Percentiles rank a stretch among this genome's conserved stretches.
Conservation (phyloP, 2,329 filamentous ascomycete species). For the Nemania abortiva region DNA sequence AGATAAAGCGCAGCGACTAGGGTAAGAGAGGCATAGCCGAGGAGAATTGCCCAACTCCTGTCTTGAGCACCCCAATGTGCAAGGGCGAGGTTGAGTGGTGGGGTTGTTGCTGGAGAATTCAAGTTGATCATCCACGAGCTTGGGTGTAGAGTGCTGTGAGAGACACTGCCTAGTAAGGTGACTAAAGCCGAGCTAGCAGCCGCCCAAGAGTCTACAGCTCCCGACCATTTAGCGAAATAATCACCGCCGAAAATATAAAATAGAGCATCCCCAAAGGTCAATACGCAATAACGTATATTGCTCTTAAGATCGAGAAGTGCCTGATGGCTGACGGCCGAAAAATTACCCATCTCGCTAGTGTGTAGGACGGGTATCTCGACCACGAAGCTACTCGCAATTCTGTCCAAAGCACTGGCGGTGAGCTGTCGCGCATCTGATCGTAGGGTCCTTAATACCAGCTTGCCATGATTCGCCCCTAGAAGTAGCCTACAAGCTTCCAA, state of each 20-base stretch:
- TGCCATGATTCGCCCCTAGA: slow-evolving; percentile 50
- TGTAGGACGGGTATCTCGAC: slow-evolving; percentile 65
- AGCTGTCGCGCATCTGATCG: slow-evolving; percentile 44
- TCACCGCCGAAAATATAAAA: slow-evolving; percentile 61
- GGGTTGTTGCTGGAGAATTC: slow-evolving; percentile 56
- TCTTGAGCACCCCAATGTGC: slow-evolving; percentile 76
- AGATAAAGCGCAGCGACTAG: slow-evolving; percentile 83
- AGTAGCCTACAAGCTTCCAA: slow-evolving; percentile 55
- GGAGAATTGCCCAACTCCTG: slow-evolving; percentile 77
- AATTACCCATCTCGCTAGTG: slow-evolving; percentile 75
- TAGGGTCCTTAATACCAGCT: slow-evolving; percentile 42
- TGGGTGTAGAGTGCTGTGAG: slow-evolving; percentile 58
- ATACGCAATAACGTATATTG: slow-evolving; percentile 59
- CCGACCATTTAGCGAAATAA: slow-evolving; percentile 52
- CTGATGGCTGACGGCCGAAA: slow-evolving; percentile 80
- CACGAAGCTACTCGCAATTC: slow-evolving; percentile 64
- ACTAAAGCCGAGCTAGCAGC: slow-evolving; percentile 42
- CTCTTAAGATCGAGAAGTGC: slow-evolving; percentile 72
- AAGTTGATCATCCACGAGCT: slow-evolving; percentile 71
- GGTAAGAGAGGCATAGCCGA: slow-evolving; percentile 84
- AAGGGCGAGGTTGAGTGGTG: slow-evolving; percentile 66
- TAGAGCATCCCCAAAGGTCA: slow-evolving; percentile 54
- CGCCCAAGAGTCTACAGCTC: slow-evolving; percentile 41
- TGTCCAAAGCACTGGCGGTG: slow-evolving; percentile 48
- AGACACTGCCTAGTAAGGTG: slow-evolving; percentile 50